Conservation (phyloP, 2,329 filamentous ascomycete genomes). For the Aspergillus viridinutans region DNA sequence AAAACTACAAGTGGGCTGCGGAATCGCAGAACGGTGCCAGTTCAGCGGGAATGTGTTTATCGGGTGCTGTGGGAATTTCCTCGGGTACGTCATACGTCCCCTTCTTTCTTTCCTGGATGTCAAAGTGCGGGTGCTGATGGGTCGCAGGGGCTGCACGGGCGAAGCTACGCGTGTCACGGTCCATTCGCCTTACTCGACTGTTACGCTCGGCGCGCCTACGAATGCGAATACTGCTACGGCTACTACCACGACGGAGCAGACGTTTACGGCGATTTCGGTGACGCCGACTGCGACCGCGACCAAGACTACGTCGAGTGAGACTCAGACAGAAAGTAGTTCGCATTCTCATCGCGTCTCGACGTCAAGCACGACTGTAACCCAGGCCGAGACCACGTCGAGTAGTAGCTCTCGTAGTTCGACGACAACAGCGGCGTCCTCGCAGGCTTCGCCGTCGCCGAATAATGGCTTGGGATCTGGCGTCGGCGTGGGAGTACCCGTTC, state of each 20-base stretch:
- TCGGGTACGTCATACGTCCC: background rate
- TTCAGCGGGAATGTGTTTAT: slow-evolving; percentile 10
- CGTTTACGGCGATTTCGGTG: background rate
- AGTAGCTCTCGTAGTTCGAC: background rate
- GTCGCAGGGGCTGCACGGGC: slow-evolving; percentile 4
- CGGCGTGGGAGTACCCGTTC: background rate
- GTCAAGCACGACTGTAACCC: too few species aligned
- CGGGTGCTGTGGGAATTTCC: slow-evolving; percentile 6
- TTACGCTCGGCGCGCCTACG: background rate
- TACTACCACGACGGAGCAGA: background rate
- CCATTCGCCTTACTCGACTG: slow-evolving; percentile 5
- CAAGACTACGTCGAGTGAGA: background rate
- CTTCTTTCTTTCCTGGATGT: background rate
- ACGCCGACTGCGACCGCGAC: background rate
- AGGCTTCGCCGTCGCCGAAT: background rate
- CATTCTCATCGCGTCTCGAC: too few species aligned
- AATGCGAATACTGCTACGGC: background rate
- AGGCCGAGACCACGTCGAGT: background rate
- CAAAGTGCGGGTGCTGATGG: background rate
- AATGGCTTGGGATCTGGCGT: background rate
- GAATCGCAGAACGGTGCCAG: slow-evolving; percentile 2
- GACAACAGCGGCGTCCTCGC: background rate
- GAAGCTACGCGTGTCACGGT: slow-evolving; percentile 5
- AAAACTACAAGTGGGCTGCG: slow-evolving; percentile 4
- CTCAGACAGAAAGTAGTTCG: background rate